A percentile compares a stretch with the other conserved stretches of the same genome.
phyloP scores from a whole-genome alignment of 371 early-diverging fungal genomes.

The Mucor plumbeus region DNA sequence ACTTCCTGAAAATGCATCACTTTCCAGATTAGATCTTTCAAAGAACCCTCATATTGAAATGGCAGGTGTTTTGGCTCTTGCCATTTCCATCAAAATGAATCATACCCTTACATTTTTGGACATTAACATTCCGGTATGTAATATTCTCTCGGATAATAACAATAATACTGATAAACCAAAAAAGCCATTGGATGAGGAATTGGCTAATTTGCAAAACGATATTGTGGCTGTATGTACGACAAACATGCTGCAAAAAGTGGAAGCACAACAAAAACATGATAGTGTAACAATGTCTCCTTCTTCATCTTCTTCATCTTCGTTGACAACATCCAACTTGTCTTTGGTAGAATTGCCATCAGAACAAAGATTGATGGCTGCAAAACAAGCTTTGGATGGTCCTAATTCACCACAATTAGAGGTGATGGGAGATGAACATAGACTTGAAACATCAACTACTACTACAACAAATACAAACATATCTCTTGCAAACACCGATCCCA shows the following conservation, averaged over 20 bases:
- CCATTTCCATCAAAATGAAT: constrained; percentile 80
- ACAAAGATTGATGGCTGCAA: background rate
- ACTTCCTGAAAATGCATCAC: constrained; percentile 69
- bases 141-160: no score
- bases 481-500: background rate
- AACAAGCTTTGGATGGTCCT: constrained; percentile 6
- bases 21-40: constrained; percentile 76
- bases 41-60: constrained; percentile 75
- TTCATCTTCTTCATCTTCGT: constrained; percentile 11
- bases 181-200: constrained; percentile 67
- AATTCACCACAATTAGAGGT: background rate
- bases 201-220: constrained; percentile 70
- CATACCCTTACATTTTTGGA: constrained; percentile 75
- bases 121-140: constrained; percentile 66
- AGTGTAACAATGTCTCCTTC: constrained; percentile 5
- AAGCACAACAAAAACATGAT: constrained; percentile 20
- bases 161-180: background rate
- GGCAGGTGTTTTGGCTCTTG: constrained; percentile 82
- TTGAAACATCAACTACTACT: background rate
- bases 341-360: constrained; percentile 13
- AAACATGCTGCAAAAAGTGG: constrained; percentile 59
- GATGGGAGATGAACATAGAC: background rate
- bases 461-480: background rate
- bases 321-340: background rate
- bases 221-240: constrained; percentile 74